These are phyloP conservation scores for Corrigiola litoralis DNA, from an alignment of 179 eudicot genomes.

Conservation along the genomic window DNA sequence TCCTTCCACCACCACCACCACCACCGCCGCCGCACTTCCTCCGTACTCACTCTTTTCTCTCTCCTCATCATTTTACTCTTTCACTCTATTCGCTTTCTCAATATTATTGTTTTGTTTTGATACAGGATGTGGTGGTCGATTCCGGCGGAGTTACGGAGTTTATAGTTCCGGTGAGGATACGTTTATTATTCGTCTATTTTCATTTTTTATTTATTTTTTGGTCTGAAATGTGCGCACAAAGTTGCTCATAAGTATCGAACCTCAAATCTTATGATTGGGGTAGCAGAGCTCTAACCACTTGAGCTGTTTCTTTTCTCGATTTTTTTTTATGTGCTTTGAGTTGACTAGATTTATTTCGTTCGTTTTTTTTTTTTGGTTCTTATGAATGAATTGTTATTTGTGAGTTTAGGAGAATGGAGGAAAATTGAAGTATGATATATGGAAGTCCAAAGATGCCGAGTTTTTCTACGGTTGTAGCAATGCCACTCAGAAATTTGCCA, in stretches of 20 bases:
- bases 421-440: conserved; percentile 49
- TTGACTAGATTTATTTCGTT: conserved; percentile 29
- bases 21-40: conserved; percentile 8
- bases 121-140: conserved; percentile 24
- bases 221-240: no score
- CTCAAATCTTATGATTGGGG: no score
- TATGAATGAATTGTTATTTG: no score
- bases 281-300: no score
- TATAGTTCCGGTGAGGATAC: conserved; percentile 66
- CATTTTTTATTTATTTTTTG: neutral
- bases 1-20: conserved; percentile 30
- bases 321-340: no score
- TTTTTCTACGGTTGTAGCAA: conserved; percentile 73
- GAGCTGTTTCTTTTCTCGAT: no score
- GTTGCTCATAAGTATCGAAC: no score
- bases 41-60: conserved; percentile 12
- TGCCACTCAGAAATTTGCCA: conserved; percentile 56
- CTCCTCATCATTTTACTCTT: neutral
- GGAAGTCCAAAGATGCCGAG: conserved; percentile 60
- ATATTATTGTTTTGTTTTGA: conserved; percentile 7
- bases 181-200: no score
- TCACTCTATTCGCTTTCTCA: neutral
- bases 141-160: conserved; percentile 25
- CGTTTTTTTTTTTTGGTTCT: conserved; percentile 14
- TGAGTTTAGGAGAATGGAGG: conserved; percentile 54